phyloP scores from a whole-genome alignment of 2,329 filamentous ascomycete genomes.

The Colletotrichum sp. region DNA sequence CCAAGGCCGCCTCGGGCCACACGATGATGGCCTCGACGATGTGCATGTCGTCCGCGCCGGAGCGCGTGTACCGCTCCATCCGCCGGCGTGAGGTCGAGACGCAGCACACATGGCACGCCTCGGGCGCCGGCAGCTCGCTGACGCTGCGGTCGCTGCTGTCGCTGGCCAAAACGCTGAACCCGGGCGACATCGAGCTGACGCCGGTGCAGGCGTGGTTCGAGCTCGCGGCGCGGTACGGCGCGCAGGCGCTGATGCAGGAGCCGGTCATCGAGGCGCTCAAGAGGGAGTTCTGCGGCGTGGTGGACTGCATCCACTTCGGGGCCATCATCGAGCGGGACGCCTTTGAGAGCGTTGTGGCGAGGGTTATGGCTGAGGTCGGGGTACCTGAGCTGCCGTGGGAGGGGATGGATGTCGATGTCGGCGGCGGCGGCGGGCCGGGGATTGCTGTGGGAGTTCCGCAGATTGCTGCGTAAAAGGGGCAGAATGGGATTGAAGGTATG shows the following conservation, averaged over 20 bases:
- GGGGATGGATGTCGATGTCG: not conserved
- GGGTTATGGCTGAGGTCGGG: constrained; percentile 38
- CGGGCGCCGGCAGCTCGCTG: constrained; percentile 35
- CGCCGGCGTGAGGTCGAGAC: constrained; percentile 1
- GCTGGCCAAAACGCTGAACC: constrained; percentile 51
- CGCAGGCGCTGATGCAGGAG: constrained; percentile 38
- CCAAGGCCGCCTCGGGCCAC: constrained; percentile 41
- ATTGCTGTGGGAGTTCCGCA: not conserved
- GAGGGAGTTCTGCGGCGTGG: constrained; percentile 45
- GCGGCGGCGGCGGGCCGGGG: not conserved
- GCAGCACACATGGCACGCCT: constrained; percentile 35
- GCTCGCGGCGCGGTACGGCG: constrained; percentile 46
- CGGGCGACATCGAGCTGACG: constrained; percentile 47
- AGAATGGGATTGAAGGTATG: not conserved
- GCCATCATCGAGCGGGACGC: constrained; percentile 50
- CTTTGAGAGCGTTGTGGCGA: constrained; percentile 50
- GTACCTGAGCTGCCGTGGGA: constrained; percentile 4
- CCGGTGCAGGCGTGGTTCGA: constrained; percentile 63
- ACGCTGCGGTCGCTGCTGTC: constrained; percentile 47
- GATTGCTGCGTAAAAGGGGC: not conserved
- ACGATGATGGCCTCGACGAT: constrained; percentile 49
- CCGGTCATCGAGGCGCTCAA: constrained; percentile 42
- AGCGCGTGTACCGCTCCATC: constrained; percentile 31
- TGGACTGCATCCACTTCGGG: constrained; percentile 53
- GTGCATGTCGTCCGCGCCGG: constrained; percentile 44